Conservation (phyloP, 2,329 filamentous ascomycete species). For the Epichloe sp. region DNA sequence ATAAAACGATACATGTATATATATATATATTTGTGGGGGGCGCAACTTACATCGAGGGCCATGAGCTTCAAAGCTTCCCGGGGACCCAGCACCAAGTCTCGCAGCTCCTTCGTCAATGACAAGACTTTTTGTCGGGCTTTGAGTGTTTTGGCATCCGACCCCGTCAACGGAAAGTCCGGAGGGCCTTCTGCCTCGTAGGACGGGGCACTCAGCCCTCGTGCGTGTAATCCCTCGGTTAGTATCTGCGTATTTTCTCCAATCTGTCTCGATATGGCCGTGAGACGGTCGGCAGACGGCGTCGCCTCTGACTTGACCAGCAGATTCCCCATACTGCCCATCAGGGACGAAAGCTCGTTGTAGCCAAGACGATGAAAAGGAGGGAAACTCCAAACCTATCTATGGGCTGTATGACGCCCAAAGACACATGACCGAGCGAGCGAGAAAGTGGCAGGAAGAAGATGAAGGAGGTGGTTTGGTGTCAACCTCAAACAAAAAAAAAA, state of each 20-base stretch:
- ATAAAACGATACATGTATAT: too few species aligned
- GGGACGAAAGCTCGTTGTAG: too few species aligned
- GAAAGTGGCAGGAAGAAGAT: neutral
- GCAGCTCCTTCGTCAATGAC: slow-evolving; percentile 11
- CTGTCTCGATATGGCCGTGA: slow-evolving; percentile 7
- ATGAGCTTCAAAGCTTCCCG: slow-evolving; percentile 13
- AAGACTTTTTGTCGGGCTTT: slow-evolving; percentile 10
- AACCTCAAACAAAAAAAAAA: neutral
- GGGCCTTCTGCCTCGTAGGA: slow-evolving; percentile 10
- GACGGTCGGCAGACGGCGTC: slow-evolving; percentile 7
- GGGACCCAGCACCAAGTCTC: slow-evolving; percentile 11
- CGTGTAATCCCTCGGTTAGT: slow-evolving; percentile 7
- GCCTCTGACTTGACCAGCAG: neutral
- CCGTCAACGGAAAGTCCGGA: slow-evolving; percentile 9
- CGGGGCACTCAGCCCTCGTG: slow-evolving; percentile 10
- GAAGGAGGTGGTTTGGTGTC: neutral
- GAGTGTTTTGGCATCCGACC: slow-evolving; percentile 4
- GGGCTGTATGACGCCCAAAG: neutral
- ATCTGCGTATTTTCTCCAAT: slow-evolving; percentile 11
- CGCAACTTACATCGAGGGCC: slow-evolving; percentile 15
- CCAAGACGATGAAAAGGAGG: too few species aligned
- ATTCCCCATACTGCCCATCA: slow-evolving; percentile 1
- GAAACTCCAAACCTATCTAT: neutral
- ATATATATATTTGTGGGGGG: too few species aligned
- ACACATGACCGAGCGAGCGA: neutral